Percentiles rank a stretch among this genome's conserved stretches.
These are phyloP conservation scores for Fraxinus americana DNA, from an alignment of 257 asterid genomes.

Conservation along the genomic window DNA sequence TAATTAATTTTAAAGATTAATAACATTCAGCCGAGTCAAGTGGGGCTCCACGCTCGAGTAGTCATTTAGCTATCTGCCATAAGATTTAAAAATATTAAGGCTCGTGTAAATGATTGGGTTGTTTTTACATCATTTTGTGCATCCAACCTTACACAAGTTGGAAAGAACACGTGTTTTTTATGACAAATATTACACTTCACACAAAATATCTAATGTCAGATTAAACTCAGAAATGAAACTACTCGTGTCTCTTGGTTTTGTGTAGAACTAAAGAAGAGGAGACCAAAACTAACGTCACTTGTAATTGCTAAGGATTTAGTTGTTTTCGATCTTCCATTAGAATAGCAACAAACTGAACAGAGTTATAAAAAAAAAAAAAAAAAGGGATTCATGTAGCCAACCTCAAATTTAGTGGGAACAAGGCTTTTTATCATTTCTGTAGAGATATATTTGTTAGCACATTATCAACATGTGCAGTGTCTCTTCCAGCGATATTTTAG, in stretches of 20 bases:
- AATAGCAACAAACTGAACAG: background rate
- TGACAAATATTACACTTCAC: background rate
- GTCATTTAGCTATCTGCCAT: background rate
- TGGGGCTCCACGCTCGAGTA: background rate
- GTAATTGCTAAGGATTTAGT: background rate
- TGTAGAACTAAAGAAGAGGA: background rate
- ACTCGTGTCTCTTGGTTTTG: background rate
- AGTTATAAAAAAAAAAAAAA: background rate
- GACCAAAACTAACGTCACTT: background rate
- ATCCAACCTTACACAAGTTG: background rate
- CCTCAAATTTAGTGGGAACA: background rate
- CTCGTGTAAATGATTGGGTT: background rate
- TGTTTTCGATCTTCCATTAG: background rate
- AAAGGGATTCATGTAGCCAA: background rate
- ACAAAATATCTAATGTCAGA: background rate
- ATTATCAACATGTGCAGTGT: background rate
- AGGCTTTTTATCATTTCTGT: background rate
- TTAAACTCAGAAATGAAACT: background rate
- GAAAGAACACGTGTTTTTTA: background rate
- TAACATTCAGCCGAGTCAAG: background rate
- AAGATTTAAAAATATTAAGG: background rate
- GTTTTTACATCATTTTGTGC: background rate
- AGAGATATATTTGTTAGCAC: background rate
- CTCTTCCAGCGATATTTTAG: background rate
- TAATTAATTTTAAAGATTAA: background rate